Conservation (phyloP, 1,139 yeast genomes). For the Suhomyces taliae region DNA sequence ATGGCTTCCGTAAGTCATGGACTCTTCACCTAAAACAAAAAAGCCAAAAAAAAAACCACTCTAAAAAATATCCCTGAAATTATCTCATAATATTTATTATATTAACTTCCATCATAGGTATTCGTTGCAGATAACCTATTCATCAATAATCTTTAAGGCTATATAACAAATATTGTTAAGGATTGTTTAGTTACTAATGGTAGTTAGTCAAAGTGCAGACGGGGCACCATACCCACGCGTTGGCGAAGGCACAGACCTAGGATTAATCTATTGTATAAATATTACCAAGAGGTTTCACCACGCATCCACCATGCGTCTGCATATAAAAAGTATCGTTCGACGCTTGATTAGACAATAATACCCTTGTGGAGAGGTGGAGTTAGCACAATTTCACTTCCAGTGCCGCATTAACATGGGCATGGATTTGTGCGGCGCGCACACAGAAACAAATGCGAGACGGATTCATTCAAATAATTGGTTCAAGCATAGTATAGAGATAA, state of each 20-base stretch:
- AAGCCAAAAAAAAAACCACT: neutral
- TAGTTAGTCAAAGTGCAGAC: neutral
- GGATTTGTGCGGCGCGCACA: neutral
- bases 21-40: too few relatives aligned
- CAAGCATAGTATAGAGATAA: too few relatives aligned
- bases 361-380: neutral
- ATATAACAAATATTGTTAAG: too few relatives aligned
- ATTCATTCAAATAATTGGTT: neutral
- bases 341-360: conserved; percentile 1
- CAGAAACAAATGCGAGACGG: neutral
- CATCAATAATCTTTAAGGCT: neutral
- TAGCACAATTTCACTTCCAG: neutral
- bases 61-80: neutral
- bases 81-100: neutral
- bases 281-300: neutral
- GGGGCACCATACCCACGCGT: neutral
- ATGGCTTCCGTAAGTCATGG: too few relatives aligned
- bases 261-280: neutral
- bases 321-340: conserved; percentile 3
- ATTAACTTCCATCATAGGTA: neutral
- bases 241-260: neutral
- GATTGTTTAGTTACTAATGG: too few relatives aligned
- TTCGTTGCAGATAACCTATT: neutral
- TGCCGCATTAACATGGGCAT: neutral
- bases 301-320: neutral